Evolutionary conservation across 306 rosid genomes (phyloP).

Genomic region (Spatholobus suberectus): DNA sequence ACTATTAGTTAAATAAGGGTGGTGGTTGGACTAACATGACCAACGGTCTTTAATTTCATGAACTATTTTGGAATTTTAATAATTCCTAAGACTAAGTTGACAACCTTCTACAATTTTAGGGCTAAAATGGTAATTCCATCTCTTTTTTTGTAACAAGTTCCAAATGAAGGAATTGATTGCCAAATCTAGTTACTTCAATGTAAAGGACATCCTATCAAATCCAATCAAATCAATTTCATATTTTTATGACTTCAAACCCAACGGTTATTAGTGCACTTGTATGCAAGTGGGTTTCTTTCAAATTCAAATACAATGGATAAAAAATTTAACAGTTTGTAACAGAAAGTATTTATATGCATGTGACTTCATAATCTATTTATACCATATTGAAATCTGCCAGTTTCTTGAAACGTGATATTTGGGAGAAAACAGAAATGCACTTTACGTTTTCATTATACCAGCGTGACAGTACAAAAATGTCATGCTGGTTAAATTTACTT

Average conservation of each 20-base stretch:
- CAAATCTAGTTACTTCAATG: background rate
- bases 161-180: background rate
- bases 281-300: background rate
- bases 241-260: constrained; percentile 8
- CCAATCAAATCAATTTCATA: background rate
- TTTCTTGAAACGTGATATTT: constrained; percentile 17
- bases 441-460: constrained; percentile 3
- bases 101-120: background rate
- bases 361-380: constrained; percentile 8
- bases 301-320: background rate
- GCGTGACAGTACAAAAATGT: background rate
- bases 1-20: background rate
- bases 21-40: background rate
- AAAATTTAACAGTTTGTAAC: background rate
- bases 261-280: background rate
- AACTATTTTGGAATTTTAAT: background rate
- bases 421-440: background rate
- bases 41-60: background rate
- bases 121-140: background rate
- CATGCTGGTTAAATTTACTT: background rate
- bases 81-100: background rate
- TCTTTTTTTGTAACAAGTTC: background rate
- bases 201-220: background rate
- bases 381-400: background rate
- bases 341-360: background rate